Evolutionary conservation across 202 grass and related monocot species (phyloP).

Genomic region (Alloteropsis angusta): DNA sequence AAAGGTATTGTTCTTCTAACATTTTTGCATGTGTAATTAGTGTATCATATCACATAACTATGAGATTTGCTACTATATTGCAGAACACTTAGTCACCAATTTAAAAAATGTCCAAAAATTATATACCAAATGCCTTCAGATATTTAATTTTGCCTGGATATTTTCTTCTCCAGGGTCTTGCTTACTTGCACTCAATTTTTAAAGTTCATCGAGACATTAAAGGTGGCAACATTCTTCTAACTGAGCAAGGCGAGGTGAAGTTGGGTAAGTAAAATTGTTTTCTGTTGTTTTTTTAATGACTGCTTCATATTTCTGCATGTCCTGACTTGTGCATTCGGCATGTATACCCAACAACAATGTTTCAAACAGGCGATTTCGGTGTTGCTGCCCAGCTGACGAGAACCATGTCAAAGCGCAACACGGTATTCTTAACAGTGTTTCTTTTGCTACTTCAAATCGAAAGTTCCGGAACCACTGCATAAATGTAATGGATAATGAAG

Average conservation of each 20-base stretch:
- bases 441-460: constrained; percentile 21
- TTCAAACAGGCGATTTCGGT: constrained; percentile 89
- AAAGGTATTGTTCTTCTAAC: constrained; percentile 48
- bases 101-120: neutral
- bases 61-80: neutral
- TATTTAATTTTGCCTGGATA: constrained; percentile 22
- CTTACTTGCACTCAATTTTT: constrained; percentile 98
- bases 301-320: neutral
- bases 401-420: constrained; percentile 99
- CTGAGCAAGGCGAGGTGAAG: constrained; percentile 99
- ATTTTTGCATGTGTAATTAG: constrained; percentile 4
- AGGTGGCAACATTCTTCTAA: constrained; percentile 96
- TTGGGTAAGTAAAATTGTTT: constrained; percentile 67
- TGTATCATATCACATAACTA: neutral
- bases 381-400: constrained; percentile 95
- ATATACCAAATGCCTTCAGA: constrained; percentile 5
- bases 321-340: neutral
- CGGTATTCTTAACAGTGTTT: constrained; percentile 49
- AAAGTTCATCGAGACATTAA: constrained; percentile 99
- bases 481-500: neutral
- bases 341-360: constrained; percentile 3
- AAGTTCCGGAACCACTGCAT: constrained; percentile 5
- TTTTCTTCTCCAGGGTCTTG: constrained; percentile 74
- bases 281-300: constrained; percentile 10
- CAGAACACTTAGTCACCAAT: neutral